Base-by-base conservation (phyloP, 768 basidiomycete genomes). In the Suillus paluster region DNA sequence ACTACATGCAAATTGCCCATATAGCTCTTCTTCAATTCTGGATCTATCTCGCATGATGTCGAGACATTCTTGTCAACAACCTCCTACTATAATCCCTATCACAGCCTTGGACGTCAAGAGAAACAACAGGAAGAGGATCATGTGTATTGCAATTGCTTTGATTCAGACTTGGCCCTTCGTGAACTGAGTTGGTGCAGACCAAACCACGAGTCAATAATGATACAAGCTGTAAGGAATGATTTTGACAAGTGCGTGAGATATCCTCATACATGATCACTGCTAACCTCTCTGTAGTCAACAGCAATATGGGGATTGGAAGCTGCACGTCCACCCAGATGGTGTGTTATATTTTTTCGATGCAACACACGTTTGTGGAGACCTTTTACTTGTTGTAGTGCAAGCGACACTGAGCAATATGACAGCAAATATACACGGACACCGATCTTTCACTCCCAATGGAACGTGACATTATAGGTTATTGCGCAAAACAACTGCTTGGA, bases 261-360 rank as follows among this genome's bases (percentile, higher is more conserved):
- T 21, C 36, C 21, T 11, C 34, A 14, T 5, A 14, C 3, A 7
- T 56, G 42, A 25, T 11, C 44, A 53, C n/a, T 33, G 12, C 53
- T 39, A 33, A 53, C 21, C 48, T 36, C 23, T n/a, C 59, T 33
- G 49, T 10, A 60, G 56, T 11, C 19, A 34, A 44, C 38, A 34
- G 49, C 4, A 10, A 30, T 30, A 50, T 27, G 49, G 17, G 19
- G 49, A 50, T 1, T 87, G 85, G 85, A 68, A 58, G 5, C 64
- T 76, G 2, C 72, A 73, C 25, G 68, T 74, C 5, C 85, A 86
- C 68, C 84, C 85, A 0, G 85, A 87, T 71, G 86, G 86, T 7
- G 78, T 78, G 9, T 74, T 80, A 33, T 87, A 86, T 66, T 87
- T 80, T 27, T 30, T 50, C 11, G 49, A 50, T 30, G 75, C 65